Evolutionary conservation across 768 basidiomycete species (phyloP), one percentile per base, ranked within the genome.

Genomic region (Auricularia cornea): DNA sequence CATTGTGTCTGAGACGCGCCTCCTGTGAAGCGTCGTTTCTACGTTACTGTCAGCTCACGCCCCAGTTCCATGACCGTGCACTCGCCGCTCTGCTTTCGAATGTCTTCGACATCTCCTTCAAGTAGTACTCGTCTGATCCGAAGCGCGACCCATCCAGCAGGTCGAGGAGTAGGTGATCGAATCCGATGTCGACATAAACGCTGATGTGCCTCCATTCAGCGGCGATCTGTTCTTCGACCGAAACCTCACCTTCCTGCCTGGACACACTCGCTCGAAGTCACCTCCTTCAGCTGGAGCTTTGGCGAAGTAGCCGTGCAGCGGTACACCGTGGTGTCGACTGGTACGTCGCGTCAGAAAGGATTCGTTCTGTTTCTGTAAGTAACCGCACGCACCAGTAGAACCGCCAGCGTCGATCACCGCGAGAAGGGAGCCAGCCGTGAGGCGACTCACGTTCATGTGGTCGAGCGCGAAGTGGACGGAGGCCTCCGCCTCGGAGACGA

Each of bases 401-500:
- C 54, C 54, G 6, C 54, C 54, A 8, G 54, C 54, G 20, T 57
- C 54, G 20, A 28, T 14, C 6, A 57, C 54, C 12, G 30, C 54
- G 16, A 57, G 26, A 5, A 31, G 12, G 26, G 26, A 6, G 54
- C 54, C 54, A 1, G 26, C 28, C 11, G 12, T 28, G 26, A 57
- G 26, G 6, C 54, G 26, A 28, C 16, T 26, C 0, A 57, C 26
- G 26, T 30, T 30, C 28, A 31, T 31, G 60, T 73, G 75, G 5
- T 72, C 73, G 59, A 83, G 64, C 48, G 79, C 80, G 62, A 73
- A 83, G 66, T 83, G 81, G 12, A 83, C 68, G 69, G 78, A 79
- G 0, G 83, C 83, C 68, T 84, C 83, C 33, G 81, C 83, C 63
- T 84, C 83, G 1, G 79, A 78, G 14, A 83, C 78, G 30, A 83